A percentile compares a stretch with the other conserved stretches of the same genome.
Evolutionary conservation across 129 eudicot genomes (phyloP).

Genomic region (Silybum marianum): DNA sequence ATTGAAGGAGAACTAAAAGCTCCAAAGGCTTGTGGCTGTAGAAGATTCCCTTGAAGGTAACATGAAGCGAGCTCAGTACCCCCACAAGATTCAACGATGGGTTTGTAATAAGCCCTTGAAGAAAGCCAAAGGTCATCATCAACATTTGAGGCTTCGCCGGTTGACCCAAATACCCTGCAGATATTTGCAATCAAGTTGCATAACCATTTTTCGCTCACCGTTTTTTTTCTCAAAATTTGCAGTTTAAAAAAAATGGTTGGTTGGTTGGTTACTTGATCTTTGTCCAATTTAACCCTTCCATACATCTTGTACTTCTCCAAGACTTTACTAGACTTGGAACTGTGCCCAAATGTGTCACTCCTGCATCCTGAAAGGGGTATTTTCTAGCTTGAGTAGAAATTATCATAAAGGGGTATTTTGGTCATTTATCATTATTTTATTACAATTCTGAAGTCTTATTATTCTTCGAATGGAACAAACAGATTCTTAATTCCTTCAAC

Average conservation of each 20-base stretch:
- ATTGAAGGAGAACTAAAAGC: slow-evolving; percentile 84
- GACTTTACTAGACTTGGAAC: slow-evolving; percentile 96
- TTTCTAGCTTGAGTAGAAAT: no score
- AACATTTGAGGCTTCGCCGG: slow-evolving; percentile 88
- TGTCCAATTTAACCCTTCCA: slow-evolving; percentile 97
- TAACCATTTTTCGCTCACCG: neutral
- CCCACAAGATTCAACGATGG: slow-evolving; percentile 91
- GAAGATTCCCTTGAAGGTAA: slow-evolving; percentile 64
- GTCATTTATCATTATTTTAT: neutral
- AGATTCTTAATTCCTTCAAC: neutral
- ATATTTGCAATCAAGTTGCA: slow-evolving; percentile 12
- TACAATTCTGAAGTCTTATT: neutral
- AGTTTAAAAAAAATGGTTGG: neutral
- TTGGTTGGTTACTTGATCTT: slow-evolving; percentile 52
- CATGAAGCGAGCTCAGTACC: slow-evolving; percentile 96
- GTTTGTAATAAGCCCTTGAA: slow-evolving; percentile 73
- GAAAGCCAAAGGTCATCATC: slow-evolving; percentile 99
- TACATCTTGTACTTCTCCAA: slow-evolving; percentile 80
- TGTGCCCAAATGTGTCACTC: slow-evolving; percentile 80
- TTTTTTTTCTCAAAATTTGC: neutral
- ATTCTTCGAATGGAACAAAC: neutral
- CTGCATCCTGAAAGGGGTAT: slow-evolving; percentile 63
- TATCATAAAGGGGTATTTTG: neutral
- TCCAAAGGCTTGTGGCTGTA: slow-evolving; percentile 94
- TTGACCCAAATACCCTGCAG: slow-evolving; percentile 65